Conservation (phyloP, 1,284 basidiomycete genomes). For the Heterobasidion occidentale region DNA sequence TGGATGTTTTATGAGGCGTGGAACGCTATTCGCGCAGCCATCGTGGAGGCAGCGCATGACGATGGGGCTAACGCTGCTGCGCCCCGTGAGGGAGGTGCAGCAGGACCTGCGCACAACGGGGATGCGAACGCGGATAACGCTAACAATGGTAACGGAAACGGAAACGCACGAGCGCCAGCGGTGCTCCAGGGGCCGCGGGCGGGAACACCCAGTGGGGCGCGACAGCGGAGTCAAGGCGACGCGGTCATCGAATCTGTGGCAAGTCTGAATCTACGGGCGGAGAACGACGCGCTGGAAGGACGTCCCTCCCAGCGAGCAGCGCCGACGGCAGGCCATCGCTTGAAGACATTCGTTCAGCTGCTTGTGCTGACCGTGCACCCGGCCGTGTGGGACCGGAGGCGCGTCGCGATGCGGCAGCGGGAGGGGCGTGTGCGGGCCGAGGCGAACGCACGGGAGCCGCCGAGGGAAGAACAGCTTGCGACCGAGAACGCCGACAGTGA, state of each 20-base stretch:
- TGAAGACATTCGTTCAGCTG: conserved; percentile 46
- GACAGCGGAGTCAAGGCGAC: conserved; percentile 17
- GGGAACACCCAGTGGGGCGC: not conserved
- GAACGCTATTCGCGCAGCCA: conserved; percentile 46
- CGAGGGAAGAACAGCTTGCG: conserved; percentile 15
- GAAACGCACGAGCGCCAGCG: not conserved
- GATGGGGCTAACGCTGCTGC: conserved; percentile 5
- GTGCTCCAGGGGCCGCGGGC: not conserved
- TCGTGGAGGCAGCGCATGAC: conserved; percentile 6
- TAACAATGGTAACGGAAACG: not conserved
- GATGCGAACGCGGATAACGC: not conserved
- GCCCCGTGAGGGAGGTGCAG: conserved; percentile 1
- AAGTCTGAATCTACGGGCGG: conserved; percentile 46
- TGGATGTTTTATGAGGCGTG: conserved; percentile 76
- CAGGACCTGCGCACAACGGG: not conserved
- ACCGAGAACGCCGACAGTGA: conserved; percentile 27
- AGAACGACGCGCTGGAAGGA: conserved; percentile 43
- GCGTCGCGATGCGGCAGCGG: conserved; percentile 47
- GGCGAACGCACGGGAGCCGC: conserved; percentile 39
- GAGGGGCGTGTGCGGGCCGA: conserved; percentile 67
- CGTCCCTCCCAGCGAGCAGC: conserved; percentile 11
- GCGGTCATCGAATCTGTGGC: conserved; percentile 45
- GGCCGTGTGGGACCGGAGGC: conserved; percentile 67
- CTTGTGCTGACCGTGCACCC: conserved; percentile 62
- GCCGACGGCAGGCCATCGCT: conserved; percentile 42